Evolutionary conservation across 768 basidiomycete genomes (phyloP).

Genomic region (Tylopilus rubrobrunneus): DNA sequence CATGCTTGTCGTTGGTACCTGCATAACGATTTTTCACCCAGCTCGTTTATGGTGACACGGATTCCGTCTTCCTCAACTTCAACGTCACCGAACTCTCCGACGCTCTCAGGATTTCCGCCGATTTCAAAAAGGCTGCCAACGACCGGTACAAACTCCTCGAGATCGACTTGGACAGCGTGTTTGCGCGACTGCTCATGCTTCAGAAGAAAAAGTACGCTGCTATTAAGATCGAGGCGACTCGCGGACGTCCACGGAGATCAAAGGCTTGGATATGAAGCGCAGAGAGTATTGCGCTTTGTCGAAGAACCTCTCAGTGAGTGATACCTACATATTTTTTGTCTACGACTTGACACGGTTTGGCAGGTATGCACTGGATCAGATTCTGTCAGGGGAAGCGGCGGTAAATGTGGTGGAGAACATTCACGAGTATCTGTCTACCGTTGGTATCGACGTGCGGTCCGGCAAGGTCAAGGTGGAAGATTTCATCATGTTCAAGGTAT

Average conservation of each 20-base stretch:
- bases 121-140: slow-evolving; percentile 95
- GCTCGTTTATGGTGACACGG: slow-evolving; percentile 99
- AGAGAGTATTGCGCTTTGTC: slow-evolving; percentile 92
- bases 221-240: slow-evolving; percentile 83
- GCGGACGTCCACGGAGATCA: slow-evolving; percentile 80
- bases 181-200: slow-evolving; percentile 85
- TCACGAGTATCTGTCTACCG: slow-evolving; percentile 80
- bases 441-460: slow-evolving; percentile 75
- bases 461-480: slow-evolving; percentile 86
- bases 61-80: slow-evolving; percentile 98
- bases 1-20: neutral
- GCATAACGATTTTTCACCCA: slow-evolving; percentile 28
- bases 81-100: slow-evolving; percentile 85
- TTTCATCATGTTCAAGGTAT: slow-evolving; percentile 90
- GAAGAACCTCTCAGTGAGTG: slow-evolving; percentile 84
- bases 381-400: slow-evolving; percentile 86
- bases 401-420: slow-evolving; percentile 88
- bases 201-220: slow-evolving; percentile 99
- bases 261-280: slow-evolving; percentile 98
- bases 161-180: slow-evolving; percentile 93
- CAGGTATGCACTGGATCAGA: slow-evolving; percentile 86
- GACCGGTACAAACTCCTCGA: slow-evolving; percentile 93
- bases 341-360: neutral
- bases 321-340: neutral
- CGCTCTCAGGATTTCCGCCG: slow-evolving; percentile 85